Evolutionary conservation across 176 grass and related monocot genomes (phyloP).

Genomic region (Carex parvula): DNA sequence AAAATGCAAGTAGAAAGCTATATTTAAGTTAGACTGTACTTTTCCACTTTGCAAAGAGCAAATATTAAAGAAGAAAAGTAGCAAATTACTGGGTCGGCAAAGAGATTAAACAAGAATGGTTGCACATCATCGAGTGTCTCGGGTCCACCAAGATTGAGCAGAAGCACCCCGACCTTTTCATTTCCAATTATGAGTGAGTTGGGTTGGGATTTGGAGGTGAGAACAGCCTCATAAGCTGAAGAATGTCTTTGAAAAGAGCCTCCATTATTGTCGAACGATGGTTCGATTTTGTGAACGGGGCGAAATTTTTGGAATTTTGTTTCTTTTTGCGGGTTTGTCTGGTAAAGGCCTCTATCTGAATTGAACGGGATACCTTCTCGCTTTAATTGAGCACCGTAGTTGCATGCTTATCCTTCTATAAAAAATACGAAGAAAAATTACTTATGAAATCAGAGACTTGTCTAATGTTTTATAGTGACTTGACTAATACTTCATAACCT

Average conservation of each 20-base stretch:
- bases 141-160: slow-evolving; percentile 95
- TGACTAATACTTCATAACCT: background rate
- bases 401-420: slow-evolving; percentile 43
- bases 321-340: slow-evolving; percentile 34
- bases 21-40: background rate
- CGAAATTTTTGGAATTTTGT: slow-evolving; percentile 37
- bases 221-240: slow-evolving; percentile 68
- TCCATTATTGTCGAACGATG: slow-evolving; percentile 25
- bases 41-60: background rate
- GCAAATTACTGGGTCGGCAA: slow-evolving; percentile 79
- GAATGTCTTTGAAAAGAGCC: slow-evolving; percentile 42
- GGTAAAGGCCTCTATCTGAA: slow-evolving; percentile 32
- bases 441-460: background rate
- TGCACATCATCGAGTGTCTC: slow-evolving; percentile 97
- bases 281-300: slow-evolving; percentile 35
- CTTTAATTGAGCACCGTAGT: slow-evolving; percentile 43
- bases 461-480: background rate
- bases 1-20: background rate
- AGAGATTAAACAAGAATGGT: slow-evolving; percentile 98
- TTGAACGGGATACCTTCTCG: slow-evolving; percentile 20
- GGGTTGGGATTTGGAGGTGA: slow-evolving; percentile 52
- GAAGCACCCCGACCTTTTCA: slow-evolving; percentile 81
- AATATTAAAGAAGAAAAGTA: background rate
- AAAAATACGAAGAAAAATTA: background rate
- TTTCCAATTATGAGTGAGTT: slow-evolving; percentile 55